Conservation (phyloP, 2,329 filamentous ascomycete genomes). For the Rosellinia necatrix region DNA sequence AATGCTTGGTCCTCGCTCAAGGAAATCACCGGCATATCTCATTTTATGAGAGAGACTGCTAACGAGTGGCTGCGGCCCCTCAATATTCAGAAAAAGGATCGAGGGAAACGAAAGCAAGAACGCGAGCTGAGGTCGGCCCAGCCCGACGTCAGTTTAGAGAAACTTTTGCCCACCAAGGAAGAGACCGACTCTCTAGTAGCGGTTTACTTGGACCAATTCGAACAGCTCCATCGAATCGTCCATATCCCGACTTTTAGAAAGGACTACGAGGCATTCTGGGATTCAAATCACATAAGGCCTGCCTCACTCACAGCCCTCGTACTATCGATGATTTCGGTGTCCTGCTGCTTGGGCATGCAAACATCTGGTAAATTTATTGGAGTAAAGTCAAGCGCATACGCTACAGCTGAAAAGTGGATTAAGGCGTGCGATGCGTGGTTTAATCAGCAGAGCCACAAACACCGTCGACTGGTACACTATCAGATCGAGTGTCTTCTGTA, state of each 20-base stretch:
- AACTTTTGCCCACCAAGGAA: slow-evolving; percentile 52
- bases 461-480: slow-evolving; percentile 63
- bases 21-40: slow-evolving; percentile 58
- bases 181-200: slow-evolving; percentile 55
- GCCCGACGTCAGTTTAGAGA: slow-evolving; percentile 55
- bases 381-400: slow-evolving; percentile 61
- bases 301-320: slow-evolving; percentile 62
- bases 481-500: slow-evolving; percentile 65
- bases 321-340: slow-evolving; percentile 64
- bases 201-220: slow-evolving; percentile 59
- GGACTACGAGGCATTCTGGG: slow-evolving; percentile 62
- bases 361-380: slow-evolving; percentile 59
- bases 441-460: slow-evolving; percentile 62
- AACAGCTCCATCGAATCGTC: slow-evolving; percentile 61
- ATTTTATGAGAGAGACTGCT: slow-evolving; percentile 66
- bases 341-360: slow-evolving; percentile 60
- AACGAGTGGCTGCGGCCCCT: slow-evolving; percentile 65
- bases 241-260: slow-evolving; percentile 63
- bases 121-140: slow-evolving; percentile 55
- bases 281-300: slow-evolving; percentile 48
- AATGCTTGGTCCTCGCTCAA: slow-evolving; percentile 65
- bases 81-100: slow-evolving; percentile 61
- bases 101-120: slow-evolving; percentile 56
- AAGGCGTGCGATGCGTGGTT: slow-evolving; percentile 60
- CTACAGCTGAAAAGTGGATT: slow-evolving; percentile 61